Evolutionary conservation across 345 rosid species (phyloP).

Genomic region (Eucalyptus sideroxylon): DNA sequence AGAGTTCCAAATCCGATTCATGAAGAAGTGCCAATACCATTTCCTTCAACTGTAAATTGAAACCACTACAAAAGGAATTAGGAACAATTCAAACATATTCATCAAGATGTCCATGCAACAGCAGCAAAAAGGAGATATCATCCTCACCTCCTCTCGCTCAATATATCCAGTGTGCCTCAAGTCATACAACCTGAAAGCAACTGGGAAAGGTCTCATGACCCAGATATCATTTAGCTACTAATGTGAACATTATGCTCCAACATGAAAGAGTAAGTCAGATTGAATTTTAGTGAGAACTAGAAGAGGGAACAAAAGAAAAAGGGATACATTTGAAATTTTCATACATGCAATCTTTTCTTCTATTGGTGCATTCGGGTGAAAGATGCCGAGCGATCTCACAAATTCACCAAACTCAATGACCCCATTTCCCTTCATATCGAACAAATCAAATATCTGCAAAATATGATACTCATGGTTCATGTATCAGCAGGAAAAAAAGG

Average conservation of each 20-base stretch:
- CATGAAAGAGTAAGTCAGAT: not conserved
- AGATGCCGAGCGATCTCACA: slow-evolving; percentile 50
- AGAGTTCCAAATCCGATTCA: slow-evolving; percentile 64
- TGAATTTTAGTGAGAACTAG: not conserved
- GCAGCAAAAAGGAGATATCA: not conserved
- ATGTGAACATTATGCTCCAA: not conserved
- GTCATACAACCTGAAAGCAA: slow-evolving; percentile 56
- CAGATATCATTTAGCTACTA: not conserved
- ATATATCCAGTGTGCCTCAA: slow-evolving; percentile 47
- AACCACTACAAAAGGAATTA: not conserved
- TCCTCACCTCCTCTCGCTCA: slow-evolving; percentile 39
- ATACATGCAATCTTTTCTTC: slow-evolving; percentile 46
- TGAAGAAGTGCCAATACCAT: slow-evolving; percentile 85
- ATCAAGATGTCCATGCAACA: not conserved
- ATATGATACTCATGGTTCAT: not conserved
- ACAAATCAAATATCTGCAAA: slow-evolving; percentile 43
- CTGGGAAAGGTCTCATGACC: slow-evolving; percentile 11
- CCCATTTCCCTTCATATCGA: slow-evolving; percentile 51
- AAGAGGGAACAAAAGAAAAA: not conserved
- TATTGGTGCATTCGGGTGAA: slow-evolving; percentile 49
- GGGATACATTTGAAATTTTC: not conserved
- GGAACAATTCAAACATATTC: not conserved
- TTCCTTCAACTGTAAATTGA: slow-evolving; percentile 44
- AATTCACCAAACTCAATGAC: slow-evolving; percentile 66
- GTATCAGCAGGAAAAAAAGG: not conserved